Conservation (phyloP, 768 basidiomycete species). For the Panaeolus papilionaceus region DNA sequence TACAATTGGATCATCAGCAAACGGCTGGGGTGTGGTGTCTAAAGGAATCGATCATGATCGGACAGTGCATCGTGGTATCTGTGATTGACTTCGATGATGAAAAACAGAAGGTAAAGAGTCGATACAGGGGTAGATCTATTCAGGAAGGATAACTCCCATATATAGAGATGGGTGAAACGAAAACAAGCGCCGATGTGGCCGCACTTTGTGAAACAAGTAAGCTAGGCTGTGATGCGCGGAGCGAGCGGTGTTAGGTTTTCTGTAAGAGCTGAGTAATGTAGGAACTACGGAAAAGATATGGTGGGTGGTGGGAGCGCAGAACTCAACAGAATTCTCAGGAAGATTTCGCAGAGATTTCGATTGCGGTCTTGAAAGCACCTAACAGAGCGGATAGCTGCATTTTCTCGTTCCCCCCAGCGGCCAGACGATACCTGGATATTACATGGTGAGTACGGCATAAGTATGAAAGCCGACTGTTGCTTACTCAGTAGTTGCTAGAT, state of each 20-base stretch:
- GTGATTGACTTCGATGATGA: slow-evolving; percentile 12
- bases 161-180: slow-evolving; percentile 3
- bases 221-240: background rate
- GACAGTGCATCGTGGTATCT: slow-evolving; percentile 1
- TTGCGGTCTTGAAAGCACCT: slow-evolving; percentile 92
- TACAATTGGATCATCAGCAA: background rate
- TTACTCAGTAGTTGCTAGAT: slow-evolving; percentile 95
- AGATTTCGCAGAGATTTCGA: slow-evolving; percentile 70
- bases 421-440: slow-evolving; percentile 77
- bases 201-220: background rate
- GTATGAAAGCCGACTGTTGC: slow-evolving; percentile 34
- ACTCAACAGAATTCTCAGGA: slow-evolving; percentile 20
- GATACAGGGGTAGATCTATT: slow-evolving; percentile 7
- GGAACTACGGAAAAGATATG: background rate
- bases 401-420: slow-evolving; percentile 93
- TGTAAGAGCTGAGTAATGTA: background rate
- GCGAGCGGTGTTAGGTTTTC: background rate
- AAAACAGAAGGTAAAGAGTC: slow-evolving; percentile 1
- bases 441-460: background rate
- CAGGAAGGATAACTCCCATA: slow-evolving; percentile 9
- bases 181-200: slow-evolving; percentile 6
- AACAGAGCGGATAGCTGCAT: slow-evolving; percentile 92
- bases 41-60: slow-evolving; percentile 18
- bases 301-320: background rate
- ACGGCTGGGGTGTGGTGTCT: background rate